phyloP scores from a whole-genome alignment of 768 basidiomycete genomes.

The Aureoboletus auriporus region DNA sequence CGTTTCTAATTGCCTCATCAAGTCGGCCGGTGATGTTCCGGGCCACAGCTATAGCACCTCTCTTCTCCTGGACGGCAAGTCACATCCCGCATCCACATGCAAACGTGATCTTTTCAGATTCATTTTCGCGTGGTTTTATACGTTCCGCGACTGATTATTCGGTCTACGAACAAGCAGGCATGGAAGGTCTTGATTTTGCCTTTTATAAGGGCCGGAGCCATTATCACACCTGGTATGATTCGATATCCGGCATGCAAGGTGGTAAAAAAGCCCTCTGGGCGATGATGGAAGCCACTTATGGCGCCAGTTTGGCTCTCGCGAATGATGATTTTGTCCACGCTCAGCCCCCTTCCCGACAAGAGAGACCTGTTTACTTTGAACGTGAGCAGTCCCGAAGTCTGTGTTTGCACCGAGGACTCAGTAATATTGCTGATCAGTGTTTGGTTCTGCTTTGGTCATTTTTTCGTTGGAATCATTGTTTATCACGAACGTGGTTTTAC shows the following conservation, averaged over 20 bases:
- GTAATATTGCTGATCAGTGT: slow-evolving; percentile 43
- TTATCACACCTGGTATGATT: slow-evolving; percentile 76
- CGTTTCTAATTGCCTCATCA: slow-evolving; percentile 1
- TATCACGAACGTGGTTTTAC: slow-evolving; percentile 52
- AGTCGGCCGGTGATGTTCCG: slow-evolving; percentile 79
- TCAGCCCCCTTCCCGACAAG: slow-evolving; percentile 20
- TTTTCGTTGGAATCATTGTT: slow-evolving; percentile 51
- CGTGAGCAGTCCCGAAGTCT: slow-evolving; percentile 38
- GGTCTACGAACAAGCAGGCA: slow-evolving; percentile 53
- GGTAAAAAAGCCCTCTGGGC: slow-evolving; percentile 63
- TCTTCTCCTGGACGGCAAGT: slow-evolving; percentile 45
- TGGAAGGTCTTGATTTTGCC: slow-evolving; percentile 74
- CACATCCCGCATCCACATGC: slow-evolving; percentile 66
- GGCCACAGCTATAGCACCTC: slow-evolving; percentile 53
- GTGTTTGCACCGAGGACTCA: neutral
- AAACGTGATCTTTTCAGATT: slow-evolving; percentile 65
- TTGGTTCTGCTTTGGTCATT: slow-evolving; percentile 50
- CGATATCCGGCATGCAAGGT: slow-evolving; percentile 54
- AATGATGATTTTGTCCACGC: slow-evolving; percentile 35
- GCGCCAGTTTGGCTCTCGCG: slow-evolving; percentile 52
- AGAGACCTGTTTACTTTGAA: slow-evolving; percentile 65
- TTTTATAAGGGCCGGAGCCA: slow-evolving; percentile 72
- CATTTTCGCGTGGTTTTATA: slow-evolving; percentile 60
- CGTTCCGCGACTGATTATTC: slow-evolving; percentile 72
- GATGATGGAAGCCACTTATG: slow-evolving; percentile 67